Evolutionary conservation across 2,329 filamentous ascomycete genomes (phyloP), one percentile per base, ranked within the genome.

Genomic region (Hypoxylon sp.): DNA sequence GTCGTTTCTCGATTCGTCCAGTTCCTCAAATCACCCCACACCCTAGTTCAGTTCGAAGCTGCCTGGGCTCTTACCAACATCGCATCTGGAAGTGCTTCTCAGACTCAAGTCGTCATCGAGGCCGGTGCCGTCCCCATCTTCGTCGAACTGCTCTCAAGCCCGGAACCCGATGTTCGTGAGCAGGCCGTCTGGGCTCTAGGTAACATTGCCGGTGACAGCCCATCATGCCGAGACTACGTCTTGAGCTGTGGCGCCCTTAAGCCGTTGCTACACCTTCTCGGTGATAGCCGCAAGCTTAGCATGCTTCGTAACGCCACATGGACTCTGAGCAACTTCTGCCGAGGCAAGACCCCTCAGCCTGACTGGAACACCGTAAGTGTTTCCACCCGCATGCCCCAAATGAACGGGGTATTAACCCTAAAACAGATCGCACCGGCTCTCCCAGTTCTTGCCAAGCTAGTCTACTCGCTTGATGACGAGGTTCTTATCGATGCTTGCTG

Each of bases 41-140:
- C 96, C 34, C 89, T 99, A 52, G 96, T 99, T 62, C 96, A 99
- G 83, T 99, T 99, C 79, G 96, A 99, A 86, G 96, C 96, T 77
- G 96, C 96, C 46, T 99, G 96, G 96, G 96, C 96, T 71, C 86
- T 99, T 79, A 99, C 96, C 85, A 99, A 99, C 86, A 99, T 99
- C 82, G 96, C 96, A 68, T 98, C 95, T 53, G 96, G 96, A 69
- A 98, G 95, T 65, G 96, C 96, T 67, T 92, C 93, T 75, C 96
- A 99, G 85, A 99, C 96, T 69, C 96, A 99, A 83, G 96, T 98
- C 58, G 96, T 99, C 73, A 99, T 99, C 77, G 95, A 98, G 83
- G 95, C 96, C 69, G 96, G 96, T 75, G 96, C 96, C 71, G 96
- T 99, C 45, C 96, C 96, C 63, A 99, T 99, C 80, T 99, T 99